Conservation (phyloP, 1,284 basidiomycete genomes). For the Salmacisia buchloeana region DNA sequence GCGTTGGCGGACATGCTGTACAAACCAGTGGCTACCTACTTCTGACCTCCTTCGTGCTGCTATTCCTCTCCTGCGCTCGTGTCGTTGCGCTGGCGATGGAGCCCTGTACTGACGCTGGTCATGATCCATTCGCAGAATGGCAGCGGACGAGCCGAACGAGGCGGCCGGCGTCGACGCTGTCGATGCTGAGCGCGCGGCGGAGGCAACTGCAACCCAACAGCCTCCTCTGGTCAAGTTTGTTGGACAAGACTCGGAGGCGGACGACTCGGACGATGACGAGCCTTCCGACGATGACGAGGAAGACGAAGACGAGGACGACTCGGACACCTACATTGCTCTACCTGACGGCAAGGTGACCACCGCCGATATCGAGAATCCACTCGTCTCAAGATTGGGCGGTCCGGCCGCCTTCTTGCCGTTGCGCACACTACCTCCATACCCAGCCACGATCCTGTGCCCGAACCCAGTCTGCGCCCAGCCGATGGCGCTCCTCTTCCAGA, state of each 20-base stretch:
- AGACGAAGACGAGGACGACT: conserved; percentile 8
- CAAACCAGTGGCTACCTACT: conserved; percentile 8
- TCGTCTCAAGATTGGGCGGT: conserved; percentile 47
- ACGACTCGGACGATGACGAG: not conserved
- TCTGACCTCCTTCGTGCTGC: not conserved
- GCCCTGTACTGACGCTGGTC: not conserved
- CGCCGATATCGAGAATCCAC: conserved; percentile 44
- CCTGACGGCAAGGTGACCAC: conserved; percentile 40
- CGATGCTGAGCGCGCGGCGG: not conserved
- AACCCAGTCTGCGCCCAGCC: conserved; percentile 34
- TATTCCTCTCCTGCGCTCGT: not conserved
- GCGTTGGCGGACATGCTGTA: conserved; percentile 4
- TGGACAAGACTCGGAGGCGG: not conserved
- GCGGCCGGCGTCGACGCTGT: not conserved
- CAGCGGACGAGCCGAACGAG: not conserved
- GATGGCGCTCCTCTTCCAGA: conserved; percentile 48
- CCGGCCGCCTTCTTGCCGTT: not conserved
- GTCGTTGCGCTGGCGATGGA: not conserved
- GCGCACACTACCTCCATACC: not conserved
- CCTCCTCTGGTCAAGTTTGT: not conserved
- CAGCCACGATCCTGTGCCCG: conserved; percentile 15
- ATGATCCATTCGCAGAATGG: not conserved
- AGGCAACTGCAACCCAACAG: not conserved
- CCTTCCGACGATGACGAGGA: conserved; percentile 12
- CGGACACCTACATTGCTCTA: conserved; percentile 42